Conservation (phyloP, 2,329 filamentous ascomycete genomes). For the Elsinoe perseae region DNA sequence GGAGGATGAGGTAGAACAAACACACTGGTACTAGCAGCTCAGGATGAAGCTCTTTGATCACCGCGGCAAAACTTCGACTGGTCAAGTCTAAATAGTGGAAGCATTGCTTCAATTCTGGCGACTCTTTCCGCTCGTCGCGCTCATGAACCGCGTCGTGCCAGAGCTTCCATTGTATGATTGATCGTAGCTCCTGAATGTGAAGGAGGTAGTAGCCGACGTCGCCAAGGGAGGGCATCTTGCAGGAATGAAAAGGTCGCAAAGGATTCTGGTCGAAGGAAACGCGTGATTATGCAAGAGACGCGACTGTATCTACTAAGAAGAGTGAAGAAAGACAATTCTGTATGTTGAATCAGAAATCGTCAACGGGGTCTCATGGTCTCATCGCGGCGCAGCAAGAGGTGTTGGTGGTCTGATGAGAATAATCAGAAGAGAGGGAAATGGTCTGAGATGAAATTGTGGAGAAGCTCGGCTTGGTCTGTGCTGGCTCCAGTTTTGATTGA, state of each 20-base stretch:
- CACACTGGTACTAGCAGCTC: constrained; percentile 84
- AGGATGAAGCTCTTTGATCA: constrained; percentile 92
- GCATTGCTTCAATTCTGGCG: constrained; percentile 66
- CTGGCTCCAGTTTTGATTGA: background rate
- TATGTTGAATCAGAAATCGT: constrained; percentile 12
- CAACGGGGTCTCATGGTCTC: background rate
- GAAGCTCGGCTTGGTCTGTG: constrained; percentile 8
- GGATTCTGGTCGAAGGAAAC: background rate
- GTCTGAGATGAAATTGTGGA: constrained; percentile 15
- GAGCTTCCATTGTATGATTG: constrained; percentile 53
- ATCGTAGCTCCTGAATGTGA: constrained; percentile 30
- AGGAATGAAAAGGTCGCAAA: background rate
- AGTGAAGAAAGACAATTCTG: background rate
- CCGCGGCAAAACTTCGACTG: constrained; percentile 83
- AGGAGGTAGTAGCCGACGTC: constrained; percentile 28
- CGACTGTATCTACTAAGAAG: background rate
- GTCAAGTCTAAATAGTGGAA: constrained; percentile 81
- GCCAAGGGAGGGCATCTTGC: constrained; percentile 18
- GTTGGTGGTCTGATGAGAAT: background rate
- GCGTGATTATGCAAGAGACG: background rate
- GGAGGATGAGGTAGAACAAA: constrained; percentile 87
- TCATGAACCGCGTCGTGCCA: constrained; percentile 93
- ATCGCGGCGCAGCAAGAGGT: constrained; percentile 9
- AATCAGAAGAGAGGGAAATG: background rate
- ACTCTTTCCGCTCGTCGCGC: constrained; percentile 69